phyloP scores from a whole-genome alignment of 2,329 filamentous ascomycete genomes.

The Cercospora beticola region DNA sequence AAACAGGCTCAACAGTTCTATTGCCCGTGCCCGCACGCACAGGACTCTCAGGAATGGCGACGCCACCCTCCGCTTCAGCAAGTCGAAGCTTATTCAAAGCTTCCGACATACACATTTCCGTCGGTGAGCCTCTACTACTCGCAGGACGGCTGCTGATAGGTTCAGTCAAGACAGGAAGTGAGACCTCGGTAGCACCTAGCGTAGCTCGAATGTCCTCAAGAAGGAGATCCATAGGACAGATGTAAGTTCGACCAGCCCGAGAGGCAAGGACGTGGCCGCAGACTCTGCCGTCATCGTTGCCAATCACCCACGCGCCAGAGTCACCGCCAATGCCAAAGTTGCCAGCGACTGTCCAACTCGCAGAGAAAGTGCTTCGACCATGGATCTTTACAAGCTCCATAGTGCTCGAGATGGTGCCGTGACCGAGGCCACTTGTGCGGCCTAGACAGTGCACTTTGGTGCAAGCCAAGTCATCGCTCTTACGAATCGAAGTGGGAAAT shows the following conservation, averaged over 20 bases:
- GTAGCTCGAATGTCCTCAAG: slow-evolving; percentile 81
- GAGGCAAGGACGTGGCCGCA: slow-evolving; percentile 87
- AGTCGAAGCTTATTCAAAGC: slow-evolving; percentile 27
- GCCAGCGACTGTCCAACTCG: slow-evolving; percentile 64
- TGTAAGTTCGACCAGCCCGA: slow-evolving; percentile 75
- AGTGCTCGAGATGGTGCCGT: slow-evolving; percentile 71
- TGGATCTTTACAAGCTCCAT: slow-evolving; percentile 85
- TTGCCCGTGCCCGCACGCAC: slow-evolving; percentile 12
- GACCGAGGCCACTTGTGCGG: slow-evolving; percentile 79
- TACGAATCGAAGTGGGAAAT: slow-evolving; percentile 52
- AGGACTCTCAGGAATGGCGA: slow-evolving; percentile 23
- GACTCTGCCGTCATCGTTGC: slow-evolving; percentile 72
- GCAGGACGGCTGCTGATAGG: slow-evolving; percentile 6
- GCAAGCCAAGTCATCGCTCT: slow-evolving; percentile 65
- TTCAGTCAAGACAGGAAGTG: slow-evolving; percentile 62
- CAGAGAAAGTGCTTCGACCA: slow-evolving; percentile 76
- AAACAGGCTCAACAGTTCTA: slow-evolving; percentile 25
- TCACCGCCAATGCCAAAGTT: slow-evolving; percentile 74
- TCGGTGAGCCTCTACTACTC: slow-evolving; percentile 11
- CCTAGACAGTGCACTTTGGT: slow-evolving; percentile 84
- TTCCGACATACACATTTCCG: slow-evolving; percentile 21
- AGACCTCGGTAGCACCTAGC: slow-evolving; percentile 67
- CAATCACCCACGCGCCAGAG: slow-evolving; percentile 89
- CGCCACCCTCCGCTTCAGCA: slow-evolving; percentile 22
- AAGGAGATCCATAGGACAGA: slow-evolving; percentile 91